phyloP scores from a whole-genome alignment of 139 green algal genomes.

The Axilococcus clingmanii region DNA sequence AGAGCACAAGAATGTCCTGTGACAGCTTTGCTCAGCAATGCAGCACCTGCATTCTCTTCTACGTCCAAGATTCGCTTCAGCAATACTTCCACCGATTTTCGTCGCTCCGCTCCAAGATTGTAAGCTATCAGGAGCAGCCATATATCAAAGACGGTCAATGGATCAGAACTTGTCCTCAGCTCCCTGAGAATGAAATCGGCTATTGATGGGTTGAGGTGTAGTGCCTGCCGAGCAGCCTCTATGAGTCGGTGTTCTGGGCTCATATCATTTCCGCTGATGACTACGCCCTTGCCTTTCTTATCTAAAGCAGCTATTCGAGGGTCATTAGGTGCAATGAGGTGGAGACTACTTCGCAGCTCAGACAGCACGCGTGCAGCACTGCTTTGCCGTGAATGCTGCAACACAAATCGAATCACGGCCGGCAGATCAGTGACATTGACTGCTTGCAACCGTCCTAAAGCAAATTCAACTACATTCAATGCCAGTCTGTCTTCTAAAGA shows the following conservation, averaged over 20 bases:
- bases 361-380: slow-evolving; percentile 4
- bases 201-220: slow-evolving; percentile 19
- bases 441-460: slow-evolving; percentile 16
- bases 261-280: neutral
- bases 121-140: slow-evolving; percentile 25
- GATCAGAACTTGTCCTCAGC: slow-evolving; percentile 5
- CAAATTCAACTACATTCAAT: slow-evolving; percentile 7
- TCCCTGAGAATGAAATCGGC: slow-evolving; percentile 17
- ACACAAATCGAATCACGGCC: slow-evolving; percentile 21
- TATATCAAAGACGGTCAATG: slow-evolving; percentile 14
- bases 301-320: slow-evolving; percentile 20
- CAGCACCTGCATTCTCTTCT: slow-evolving; percentile 9
- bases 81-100: slow-evolving; percentile 12
- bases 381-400: slow-evolving; percentile 14
- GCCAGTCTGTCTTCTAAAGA: slow-evolving; percentile 16
- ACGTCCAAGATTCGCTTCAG: slow-evolving; percentile 24
- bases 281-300: slow-evolving; percentile 19
- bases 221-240: slow-evolving; percentile 13
- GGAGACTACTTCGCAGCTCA: slow-evolving; percentile 9
- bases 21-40: slow-evolving; percentile 12
- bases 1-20: slow-evolving; percentile 16
- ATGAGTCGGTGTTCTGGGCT: slow-evolving; percentile 14
- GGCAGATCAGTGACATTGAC: slow-evolving; percentile 24
- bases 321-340: slow-evolving; percentile 11
- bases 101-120: slow-evolving; percentile 4